Conservation (phyloP, 164 flowering plant genomes). For the Vitis labrusca region DNA sequence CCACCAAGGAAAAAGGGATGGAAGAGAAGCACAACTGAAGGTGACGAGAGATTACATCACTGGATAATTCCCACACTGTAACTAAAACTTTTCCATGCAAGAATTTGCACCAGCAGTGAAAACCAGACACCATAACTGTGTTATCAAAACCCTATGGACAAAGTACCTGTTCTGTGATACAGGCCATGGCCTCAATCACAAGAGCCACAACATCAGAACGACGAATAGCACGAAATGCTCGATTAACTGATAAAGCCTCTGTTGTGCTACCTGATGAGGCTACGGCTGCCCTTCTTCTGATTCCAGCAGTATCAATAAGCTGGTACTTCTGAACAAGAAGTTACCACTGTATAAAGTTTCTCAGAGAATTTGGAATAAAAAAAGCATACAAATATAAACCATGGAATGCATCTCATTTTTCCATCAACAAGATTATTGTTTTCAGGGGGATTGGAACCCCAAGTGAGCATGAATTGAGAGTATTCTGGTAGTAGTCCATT, state of each 20-base stretch:
- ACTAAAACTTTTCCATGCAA: too few species aligned
- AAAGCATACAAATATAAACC: too few species aligned
- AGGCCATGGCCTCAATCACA: conserved; percentile 95
- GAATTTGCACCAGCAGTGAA: too few species aligned
- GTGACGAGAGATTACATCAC: too few species aligned
- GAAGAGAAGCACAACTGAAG: too few species aligned
- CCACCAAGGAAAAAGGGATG: too few species aligned
- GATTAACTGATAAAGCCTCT: conserved; percentile 92
- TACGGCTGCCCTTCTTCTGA: conserved; percentile 78
- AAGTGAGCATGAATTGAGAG: too few species aligned
- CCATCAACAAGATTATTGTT: too few species aligned
- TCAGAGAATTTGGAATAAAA: neutral
- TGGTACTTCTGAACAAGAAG: conserved; percentile 65
- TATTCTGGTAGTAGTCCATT: too few species aligned
- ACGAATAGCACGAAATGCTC: conserved; percentile 95
- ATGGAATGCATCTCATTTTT: too few species aligned
- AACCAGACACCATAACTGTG: neutral
- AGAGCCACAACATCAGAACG: conserved; percentile 98
- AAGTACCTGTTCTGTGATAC: conserved; percentile 94
- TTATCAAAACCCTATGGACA: neutral
- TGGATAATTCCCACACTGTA: too few species aligned
- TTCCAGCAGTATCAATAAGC: conserved; percentile 99
- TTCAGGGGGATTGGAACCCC: too few species aligned
- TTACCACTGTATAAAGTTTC: conserved; percentile 1
- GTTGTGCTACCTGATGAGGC: conserved; percentile 86